A percentile compares a stretch with the other conserved stretches of the same genome.
phyloP scores from a whole-genome alignment of 192 early-diverging fungal species.

The Gamsiella multidivaricata region DNA sequence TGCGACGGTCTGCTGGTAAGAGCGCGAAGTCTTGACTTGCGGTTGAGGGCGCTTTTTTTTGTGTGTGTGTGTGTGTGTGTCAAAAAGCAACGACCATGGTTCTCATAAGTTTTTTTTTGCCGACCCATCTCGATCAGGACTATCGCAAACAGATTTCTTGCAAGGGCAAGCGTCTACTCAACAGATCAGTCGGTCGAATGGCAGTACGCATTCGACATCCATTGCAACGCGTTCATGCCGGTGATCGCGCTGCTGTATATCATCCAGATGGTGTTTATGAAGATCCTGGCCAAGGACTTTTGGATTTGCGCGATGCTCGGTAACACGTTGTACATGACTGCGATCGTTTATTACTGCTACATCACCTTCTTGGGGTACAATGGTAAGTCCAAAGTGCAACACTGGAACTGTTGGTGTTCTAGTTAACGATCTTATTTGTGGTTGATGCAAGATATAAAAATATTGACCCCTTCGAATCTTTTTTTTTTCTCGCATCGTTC shows the following conservation, averaged over 20 bases:
- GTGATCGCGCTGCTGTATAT: slow-evolving; percentile 90
- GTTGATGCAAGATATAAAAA: no score
- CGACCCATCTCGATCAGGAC: no score
- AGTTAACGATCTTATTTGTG: neutral
- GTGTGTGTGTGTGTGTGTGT: no score
- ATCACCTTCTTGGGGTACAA: slow-evolving; percentile 95
- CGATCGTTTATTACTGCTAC: slow-evolving; percentile 83
- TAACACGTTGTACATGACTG: slow-evolving; percentile 88
- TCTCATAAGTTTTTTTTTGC: neutral
- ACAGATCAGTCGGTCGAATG: slow-evolving; percentile 93
- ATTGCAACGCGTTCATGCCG: slow-evolving; percentile 96
- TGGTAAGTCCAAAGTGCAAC: slow-evolving; percentile 62
- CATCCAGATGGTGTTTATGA: slow-evolving; percentile 93
- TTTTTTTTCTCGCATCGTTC: slow-evolving; percentile 3
- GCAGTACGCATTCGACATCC: slow-evolving; percentile 96
- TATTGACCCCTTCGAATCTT: no score
- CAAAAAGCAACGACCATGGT: neutral
- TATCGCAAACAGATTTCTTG: slow-evolving; percentile 82
- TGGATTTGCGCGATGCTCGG: slow-evolving; percentile 89
- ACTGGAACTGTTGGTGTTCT: neutral
- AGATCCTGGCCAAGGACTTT: slow-evolving; percentile 77
- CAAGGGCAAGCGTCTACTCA: slow-evolving; percentile 78
- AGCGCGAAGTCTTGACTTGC: no score
- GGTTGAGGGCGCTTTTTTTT: no score
- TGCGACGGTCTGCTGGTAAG: slow-evolving; percentile 80